phyloP scores from a whole-genome alignment of 257 asterid genomes.

The Capsicum chinense region DNA sequence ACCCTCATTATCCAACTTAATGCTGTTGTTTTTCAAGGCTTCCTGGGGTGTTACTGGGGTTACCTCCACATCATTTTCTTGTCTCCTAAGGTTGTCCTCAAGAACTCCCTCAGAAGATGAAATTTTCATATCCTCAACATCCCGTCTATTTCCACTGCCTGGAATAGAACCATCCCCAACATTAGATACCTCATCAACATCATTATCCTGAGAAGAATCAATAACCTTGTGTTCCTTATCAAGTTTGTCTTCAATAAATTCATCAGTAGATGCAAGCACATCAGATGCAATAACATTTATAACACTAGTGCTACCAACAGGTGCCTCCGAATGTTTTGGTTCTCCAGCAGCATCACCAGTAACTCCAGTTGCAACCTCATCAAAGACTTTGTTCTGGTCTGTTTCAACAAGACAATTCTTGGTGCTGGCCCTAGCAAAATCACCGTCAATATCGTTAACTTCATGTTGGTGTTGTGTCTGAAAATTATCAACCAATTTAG shows the following conservation, averaged over 20 bases:
- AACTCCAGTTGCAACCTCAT: slow-evolving; percentile 14
- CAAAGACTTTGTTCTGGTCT: slow-evolving; percentile 7
- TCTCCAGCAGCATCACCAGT: slow-evolving; percentile 26
- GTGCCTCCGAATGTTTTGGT: slow-evolving; percentile 20
- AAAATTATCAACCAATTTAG: slow-evolving; percentile 14
- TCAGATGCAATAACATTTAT: not conserved
- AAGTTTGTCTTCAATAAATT: not conserved
- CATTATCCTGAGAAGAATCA: slow-evolving; percentile 24
- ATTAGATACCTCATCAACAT: slow-evolving; percentile 25
- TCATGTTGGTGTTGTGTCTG: slow-evolving; percentile 25
- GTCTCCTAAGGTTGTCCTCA: slow-evolving; percentile 14
- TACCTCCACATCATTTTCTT: slow-evolving; percentile 29
- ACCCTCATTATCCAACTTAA: slow-evolving; percentile 34
- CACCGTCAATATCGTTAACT: not conserved
- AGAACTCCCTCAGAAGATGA: slow-evolving; percentile 10
- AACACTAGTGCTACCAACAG: not conserved
- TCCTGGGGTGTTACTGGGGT: slow-evolving; percentile 20
- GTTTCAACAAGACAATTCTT: not conserved
- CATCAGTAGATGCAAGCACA: not conserved
- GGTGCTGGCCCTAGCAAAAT: not conserved
- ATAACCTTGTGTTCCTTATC: slow-evolving; percentile 23
- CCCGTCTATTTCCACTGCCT: slow-evolving; percentile 7
- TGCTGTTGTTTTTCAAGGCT: slow-evolving; percentile 20
- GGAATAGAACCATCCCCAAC: slow-evolving; percentile 23
- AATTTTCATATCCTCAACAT: slow-evolving; percentile 12